Base-by-base conservation (phyloP, 2,329 filamentous ascomycete species). In the Magnaporthiopsis incrustans region DNA sequence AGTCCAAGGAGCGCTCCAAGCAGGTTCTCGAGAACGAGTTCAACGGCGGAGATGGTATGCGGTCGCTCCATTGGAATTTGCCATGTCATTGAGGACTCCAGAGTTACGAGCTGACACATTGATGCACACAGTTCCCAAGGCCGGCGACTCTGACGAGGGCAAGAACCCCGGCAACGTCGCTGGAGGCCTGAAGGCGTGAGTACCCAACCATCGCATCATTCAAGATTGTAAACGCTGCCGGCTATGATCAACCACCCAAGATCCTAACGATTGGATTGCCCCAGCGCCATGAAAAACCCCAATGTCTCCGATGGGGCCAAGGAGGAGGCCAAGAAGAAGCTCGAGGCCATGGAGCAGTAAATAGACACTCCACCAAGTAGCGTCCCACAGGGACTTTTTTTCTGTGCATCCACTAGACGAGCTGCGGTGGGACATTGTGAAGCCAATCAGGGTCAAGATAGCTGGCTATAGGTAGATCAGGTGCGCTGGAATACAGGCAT, bases 121-220 rank as follows among this genome's bases (percentile, higher is more conserved):
- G 3, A 10, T 22, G 8, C 12, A 35, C 33, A 68, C 30, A 35
- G 73, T 77, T 44, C 65, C 74, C 53, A 72, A 73, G 59, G 70
- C 73, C 15, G 68, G 69, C 26, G 74, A 77, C 25, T 71, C 70
- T 25, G 71, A 32, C 2, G 60, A 73, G 63, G 68, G 77, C 61
- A 85, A 85, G 76, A 83, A 85, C 69, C 78, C 80, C n/a, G 75
- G 75, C 68, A 84, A 85, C 63, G 81, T 85, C 66, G 77, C 77
- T 25, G 78, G 79, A 18, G 80, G 80, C 25, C 75, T 82, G 18
- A 82, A 83, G 73, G 79, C 81, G 78, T 83, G 71, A 70, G 80
- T 73, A 15, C 30, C 30, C 12, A 10, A 2, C 3, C 25, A 59
- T 68, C 26, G 27, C 11, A 12, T 50, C 30, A 27, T 12, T 33